Evolutionary conservation across 192 early-diverging fungal species (phyloP).

Genomic region (Jimgerdemannia flammicorona): DNA sequence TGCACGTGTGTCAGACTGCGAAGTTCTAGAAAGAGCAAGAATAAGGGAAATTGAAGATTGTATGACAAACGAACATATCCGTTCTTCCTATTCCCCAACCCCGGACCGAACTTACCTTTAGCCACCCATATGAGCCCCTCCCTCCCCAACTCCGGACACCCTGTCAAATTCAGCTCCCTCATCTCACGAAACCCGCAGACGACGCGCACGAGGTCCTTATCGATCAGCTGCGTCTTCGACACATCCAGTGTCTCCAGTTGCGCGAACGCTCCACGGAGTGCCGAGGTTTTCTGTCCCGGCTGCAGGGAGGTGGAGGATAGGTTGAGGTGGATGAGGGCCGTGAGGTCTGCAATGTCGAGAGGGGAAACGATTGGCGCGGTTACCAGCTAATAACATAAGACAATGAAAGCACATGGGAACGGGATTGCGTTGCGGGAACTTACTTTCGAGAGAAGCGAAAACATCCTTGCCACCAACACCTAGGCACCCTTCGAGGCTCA

Average conservation of each 20-base stretch:
- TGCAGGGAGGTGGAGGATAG: slow-evolving; percentile 23
- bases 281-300: slow-evolving; percentile 15
- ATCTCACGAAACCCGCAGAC: slow-evolving; percentile 2
- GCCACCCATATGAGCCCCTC: slow-evolving; percentile 8
- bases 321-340: slow-evolving; percentile 7
- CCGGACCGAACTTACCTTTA: slow-evolving; percentile 5
- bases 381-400: not conserved
- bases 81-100: not conserved
- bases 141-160: slow-evolving; percentile 4
- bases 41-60: slow-evolving; percentile 4
- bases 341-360: slow-evolving; percentile 4
- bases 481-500: slow-evolving; percentile 34
- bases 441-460: slow-evolving; percentile 30
- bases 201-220: slow-evolving; percentile 9
- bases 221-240: slow-evolving; percentile 12
- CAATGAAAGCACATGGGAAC: too few species aligned
- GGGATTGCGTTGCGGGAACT: not conserved
- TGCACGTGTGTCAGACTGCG: slow-evolving; percentile 23
- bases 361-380: too few species aligned
- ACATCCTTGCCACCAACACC: slow-evolving; percentile 20
- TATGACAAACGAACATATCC: not conserved
- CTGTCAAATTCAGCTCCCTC: slow-evolving; percentile 7
- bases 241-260: slow-evolving; percentile 12
- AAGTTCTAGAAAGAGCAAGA: slow-evolving; percentile 19
- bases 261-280: not conserved